phyloP scores from a whole-genome alignment of 1,139 yeast species.

The Candida glucosophila region DNA sequence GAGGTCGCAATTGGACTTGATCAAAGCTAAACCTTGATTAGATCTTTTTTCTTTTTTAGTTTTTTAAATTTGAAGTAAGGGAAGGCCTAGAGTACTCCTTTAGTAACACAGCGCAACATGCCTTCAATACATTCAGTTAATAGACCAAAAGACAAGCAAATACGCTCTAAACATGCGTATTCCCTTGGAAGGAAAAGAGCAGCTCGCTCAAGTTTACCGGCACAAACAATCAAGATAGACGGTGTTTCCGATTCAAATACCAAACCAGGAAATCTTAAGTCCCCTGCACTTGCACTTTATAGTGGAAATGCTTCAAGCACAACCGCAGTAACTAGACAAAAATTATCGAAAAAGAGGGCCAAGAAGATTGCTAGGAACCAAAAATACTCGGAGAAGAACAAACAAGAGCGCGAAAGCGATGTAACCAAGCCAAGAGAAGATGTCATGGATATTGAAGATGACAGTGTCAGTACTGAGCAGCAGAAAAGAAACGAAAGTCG shows the following conservation, averaged over 20 bases:
- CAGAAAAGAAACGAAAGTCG: slow-evolving; percentile 12
- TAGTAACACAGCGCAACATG: too few species aligned
- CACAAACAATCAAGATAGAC: too few species aligned
- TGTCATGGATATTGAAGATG: slow-evolving; percentile 41
- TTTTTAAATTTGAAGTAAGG: too few species aligned
- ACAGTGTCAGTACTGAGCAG: slow-evolving; percentile 13
- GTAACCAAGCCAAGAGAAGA: slow-evolving; percentile 38
- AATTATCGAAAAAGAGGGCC: slow-evolving; percentile 73
- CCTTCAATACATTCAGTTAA: slow-evolving; percentile 75
- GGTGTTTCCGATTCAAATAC: slow-evolving; percentile 37
- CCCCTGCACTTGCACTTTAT: slow-evolving; percentile 50
- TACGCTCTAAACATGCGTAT: slow-evolving; percentile 45
- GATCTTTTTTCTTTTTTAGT: too few species aligned
- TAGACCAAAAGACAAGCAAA: slow-evolving; percentile 62
- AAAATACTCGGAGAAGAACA: slow-evolving; percentile 56
- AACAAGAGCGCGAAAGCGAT: slow-evolving; percentile 37
- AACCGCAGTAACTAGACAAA: slow-evolving; percentile 32
- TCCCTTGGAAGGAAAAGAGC: slow-evolving; percentile 52
- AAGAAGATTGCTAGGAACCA: slow-evolving; percentile 75
- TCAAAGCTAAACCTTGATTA: too few species aligned
- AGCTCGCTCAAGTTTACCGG: too few species aligned
- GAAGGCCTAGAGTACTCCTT: too few species aligned
- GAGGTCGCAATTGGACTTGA: too few species aligned
- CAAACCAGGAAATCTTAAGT: slow-evolving; percentile 40
- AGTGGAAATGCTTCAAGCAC: slow-evolving; percentile 38